A percentile compares a stretch with the other conserved stretches of the same genome.
Conservation (phyloP, 257 asterid species). For the Scutellaria baicalensis region DNA sequence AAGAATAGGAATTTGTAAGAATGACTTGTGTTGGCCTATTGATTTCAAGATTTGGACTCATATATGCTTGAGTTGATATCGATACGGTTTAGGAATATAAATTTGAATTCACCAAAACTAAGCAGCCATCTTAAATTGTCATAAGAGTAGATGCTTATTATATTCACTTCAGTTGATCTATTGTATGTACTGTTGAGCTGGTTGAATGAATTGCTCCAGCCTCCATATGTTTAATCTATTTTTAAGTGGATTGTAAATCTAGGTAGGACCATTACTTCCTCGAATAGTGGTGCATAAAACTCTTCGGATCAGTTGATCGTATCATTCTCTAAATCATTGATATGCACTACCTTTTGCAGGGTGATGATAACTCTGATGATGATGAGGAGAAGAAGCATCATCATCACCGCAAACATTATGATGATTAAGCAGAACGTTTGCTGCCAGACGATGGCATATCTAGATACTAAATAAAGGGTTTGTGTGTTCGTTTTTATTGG, state of each 20-base stretch:
- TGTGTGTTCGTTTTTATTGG: not conserved
- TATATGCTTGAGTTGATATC: not conserved
- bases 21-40: not conserved
- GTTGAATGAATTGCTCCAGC: too few species aligned
- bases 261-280: not conserved
- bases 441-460: not conserved
- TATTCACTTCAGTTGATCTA: too few species aligned
- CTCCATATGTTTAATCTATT: too few species aligned
- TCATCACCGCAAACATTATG: slow-evolving; percentile 42
- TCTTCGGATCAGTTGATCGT: not conserved
- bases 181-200: too few species aligned
- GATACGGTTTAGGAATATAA: too few species aligned
- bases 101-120: not conserved
- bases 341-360: slow-evolving; percentile 19
- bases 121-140: not conserved
- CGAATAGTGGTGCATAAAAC: not conserved
- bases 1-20: not conserved
- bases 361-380: slow-evolving; percentile 26
- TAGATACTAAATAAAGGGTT: slow-evolving; percentile 4
- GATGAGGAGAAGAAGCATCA: slow-evolving; percentile 23
- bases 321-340: not conserved
- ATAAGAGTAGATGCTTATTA: not conserved
- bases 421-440: slow-evolving; percentile 17
- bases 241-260: too few species aligned
- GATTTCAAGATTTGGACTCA: not conserved